Conservation (phyloP, 768 basidiomycete genomes). For the Pulveroboletus sp. region DNA sequence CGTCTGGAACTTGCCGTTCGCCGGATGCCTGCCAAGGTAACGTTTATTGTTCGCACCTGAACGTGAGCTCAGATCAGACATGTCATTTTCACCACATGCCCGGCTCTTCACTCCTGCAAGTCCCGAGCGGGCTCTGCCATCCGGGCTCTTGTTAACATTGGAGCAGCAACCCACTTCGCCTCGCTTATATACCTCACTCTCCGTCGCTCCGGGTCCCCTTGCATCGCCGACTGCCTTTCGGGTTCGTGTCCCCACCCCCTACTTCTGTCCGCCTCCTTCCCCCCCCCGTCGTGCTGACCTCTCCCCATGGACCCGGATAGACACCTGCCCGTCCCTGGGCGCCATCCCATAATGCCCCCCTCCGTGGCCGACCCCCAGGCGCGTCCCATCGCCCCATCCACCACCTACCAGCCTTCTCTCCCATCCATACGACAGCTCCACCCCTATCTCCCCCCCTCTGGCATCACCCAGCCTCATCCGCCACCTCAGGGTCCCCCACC, state of each 20-base stretch:
- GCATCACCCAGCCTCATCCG: constrained; percentile 26
- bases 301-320: constrained; percentile 35
- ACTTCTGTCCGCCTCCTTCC: constrained; percentile 14
- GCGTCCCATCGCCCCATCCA: constrained; percentile 25
- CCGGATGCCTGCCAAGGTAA: constrained; percentile 26
- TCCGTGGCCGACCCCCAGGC: constrained; percentile 23
- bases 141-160: constrained; percentile 27
- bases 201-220: constrained; percentile 20
- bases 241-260: constrained; percentile 24
- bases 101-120: constrained; percentile 21
- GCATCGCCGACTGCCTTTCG: constrained; percentile 17
- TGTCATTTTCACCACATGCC: constrained; percentile 21
- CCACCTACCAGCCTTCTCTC: constrained; percentile 33
- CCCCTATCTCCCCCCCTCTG: constrained; percentile 56
- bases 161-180: constrained; percentile 25
- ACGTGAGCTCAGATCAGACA: constrained; percentile 19
- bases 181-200: constrained; percentile 27
- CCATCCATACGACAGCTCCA: constrained; percentile 69
- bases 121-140: constrained; percentile 27
- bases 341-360: constrained; percentile 25
- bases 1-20: constrained; percentile 25
- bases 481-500: constrained; percentile 25
- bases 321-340: constrained; percentile 32
- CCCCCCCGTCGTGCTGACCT: constrained; percentile 16
- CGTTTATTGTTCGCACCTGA: constrained; percentile 26